These are phyloP conservation scores for Paecilomyces sp. DNA, from an alignment of 2,329 filamentous ascomycete genomes.

Conservation along the genomic window DNA sequence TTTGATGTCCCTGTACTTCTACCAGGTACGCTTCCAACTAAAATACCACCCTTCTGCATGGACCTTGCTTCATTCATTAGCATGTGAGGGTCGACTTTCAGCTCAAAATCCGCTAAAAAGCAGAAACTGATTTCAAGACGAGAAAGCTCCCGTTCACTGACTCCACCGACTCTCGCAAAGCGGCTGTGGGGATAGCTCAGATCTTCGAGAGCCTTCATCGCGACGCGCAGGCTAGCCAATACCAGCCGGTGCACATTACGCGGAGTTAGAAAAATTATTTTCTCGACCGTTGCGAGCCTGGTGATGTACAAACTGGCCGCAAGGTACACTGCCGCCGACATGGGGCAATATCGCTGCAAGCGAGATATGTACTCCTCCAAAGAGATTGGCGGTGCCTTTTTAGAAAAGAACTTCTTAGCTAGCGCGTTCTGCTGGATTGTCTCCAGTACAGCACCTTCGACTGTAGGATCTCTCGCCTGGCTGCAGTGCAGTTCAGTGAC, in stretches of 20 bases:
- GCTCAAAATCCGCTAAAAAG: constrained; percentile 77
- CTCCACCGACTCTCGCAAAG: constrained; percentile 80
- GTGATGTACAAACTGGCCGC: constrained; percentile 84
- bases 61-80: constrained; percentile 45
- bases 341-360: constrained; percentile 84
- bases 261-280: constrained; percentile 69
- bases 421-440: constrained; percentile 77
- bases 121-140: constrained; percentile 84
- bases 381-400: constrained; percentile 73
- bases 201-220: constrained; percentile 94
- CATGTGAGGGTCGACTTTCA: constrained; percentile 56
- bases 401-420: constrained; percentile 88
- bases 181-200: constrained; percentile 77
- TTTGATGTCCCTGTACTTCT: neutral
- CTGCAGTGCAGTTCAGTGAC: constrained; percentile 29
- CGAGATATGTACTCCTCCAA: constrained; percentile 79
- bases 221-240: constrained; percentile 75
- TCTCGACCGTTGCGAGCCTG: constrained; percentile 68
- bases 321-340: constrained; percentile 89
- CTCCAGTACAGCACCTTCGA: constrained; percentile 64
- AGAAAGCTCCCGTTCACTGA: constrained; percentile 72
- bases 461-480: constrained; percentile 31
- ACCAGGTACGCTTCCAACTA: neutral
- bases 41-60: constrained; percentile 15
- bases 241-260: constrained; percentile 82